A percentile compares a stretch with the other conserved stretches of the same genome.
phyloP scores from a whole-genome alignment of 192 early-diverging fungal genomes.

The Spizellomyces punctatus region DNA sequence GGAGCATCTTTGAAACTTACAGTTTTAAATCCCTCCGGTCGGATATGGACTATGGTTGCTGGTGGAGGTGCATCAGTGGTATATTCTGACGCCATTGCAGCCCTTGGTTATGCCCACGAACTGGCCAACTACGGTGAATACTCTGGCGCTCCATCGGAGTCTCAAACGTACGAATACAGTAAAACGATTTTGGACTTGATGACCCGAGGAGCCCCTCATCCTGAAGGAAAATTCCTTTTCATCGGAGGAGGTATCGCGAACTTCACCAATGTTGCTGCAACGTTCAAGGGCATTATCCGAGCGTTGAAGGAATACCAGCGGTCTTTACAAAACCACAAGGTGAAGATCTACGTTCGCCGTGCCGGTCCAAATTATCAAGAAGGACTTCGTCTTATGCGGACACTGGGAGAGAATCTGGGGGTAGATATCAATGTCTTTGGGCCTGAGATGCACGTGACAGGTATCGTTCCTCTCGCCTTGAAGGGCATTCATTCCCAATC shows the following conservation, averaged over 20 bases:
- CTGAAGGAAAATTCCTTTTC: constrained; percentile 95
- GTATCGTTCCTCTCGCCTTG: constrained; percentile 94
- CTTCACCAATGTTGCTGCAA: constrained; percentile 98
- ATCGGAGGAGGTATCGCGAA: constrained; percentile 99
- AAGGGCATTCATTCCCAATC: constrained; percentile 44
- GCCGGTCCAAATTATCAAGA: constrained; percentile 99
- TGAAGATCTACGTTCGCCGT: constrained; percentile 95
- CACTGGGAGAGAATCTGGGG: constrained; percentile 89
- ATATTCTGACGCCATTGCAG: constrained; percentile 98
- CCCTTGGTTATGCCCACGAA: constrained; percentile 88
- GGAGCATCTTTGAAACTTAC: constrained; percentile 98
- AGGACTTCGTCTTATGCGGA: constrained; percentile 93
- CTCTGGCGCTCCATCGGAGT: constrained; percentile 99
- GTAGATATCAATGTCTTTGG: constrained; percentile 95
- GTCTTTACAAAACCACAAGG: constrained; percentile 80
- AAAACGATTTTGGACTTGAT: constrained; percentile 98
- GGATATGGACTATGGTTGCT: constrained; percentile 99
- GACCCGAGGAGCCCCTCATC: constrained; percentile 83
- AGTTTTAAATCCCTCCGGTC: constrained; percentile 91
- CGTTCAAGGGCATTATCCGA: constrained; percentile 98
- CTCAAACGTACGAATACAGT: constrained; percentile 98
- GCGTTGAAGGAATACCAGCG: constrained; percentile 93
- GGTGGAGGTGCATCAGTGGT: constrained; percentile 99
- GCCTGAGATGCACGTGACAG: constrained; percentile 98
- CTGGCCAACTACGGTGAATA: constrained; percentile 99